A percentile compares a stretch with the other conserved stretches of the same genome.
Evolutionary conservation across 1,284 basidiomycete species (phyloP).

Genomic region (Moesziomyces antarcticus): DNA sequence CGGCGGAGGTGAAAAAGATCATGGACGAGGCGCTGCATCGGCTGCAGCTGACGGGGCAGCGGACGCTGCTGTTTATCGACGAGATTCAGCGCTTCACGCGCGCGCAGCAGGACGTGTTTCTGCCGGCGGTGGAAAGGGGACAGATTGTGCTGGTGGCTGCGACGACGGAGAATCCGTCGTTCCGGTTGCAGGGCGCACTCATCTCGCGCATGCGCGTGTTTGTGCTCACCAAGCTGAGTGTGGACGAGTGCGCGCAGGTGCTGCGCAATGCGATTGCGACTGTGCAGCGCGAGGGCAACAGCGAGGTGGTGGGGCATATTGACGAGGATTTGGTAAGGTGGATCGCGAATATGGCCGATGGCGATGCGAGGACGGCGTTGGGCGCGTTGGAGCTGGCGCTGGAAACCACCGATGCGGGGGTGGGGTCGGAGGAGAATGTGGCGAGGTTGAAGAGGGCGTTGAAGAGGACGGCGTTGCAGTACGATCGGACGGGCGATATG

Average conservation of each 20-base stretch:
- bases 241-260: conserved; percentile 52
- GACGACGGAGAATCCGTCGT: conserved; percentile 92
- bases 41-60: conserved; percentile 77
- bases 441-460: conserved; percentile 45
- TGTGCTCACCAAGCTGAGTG: conserved; percentile 57
- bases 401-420: conserved; percentile 36
- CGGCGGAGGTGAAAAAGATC: conserved; percentile 80
- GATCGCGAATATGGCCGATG: conserved; percentile 62
- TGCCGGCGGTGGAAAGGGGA: conserved; percentile 47
- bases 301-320: conserved; percentile 58
- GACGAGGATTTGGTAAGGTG: conserved; percentile 51
- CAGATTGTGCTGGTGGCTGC: conserved; percentile 77
- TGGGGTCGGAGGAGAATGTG: conserved; percentile 24
- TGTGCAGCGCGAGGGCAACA: conserved; percentile 21
- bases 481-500: conserved; percentile 66
- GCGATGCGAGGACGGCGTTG: conserved; percentile 61
- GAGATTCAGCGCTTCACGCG: conserved; percentile 87
- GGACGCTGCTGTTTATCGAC: conserved; percentile 82
- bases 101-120: conserved; percentile 76
- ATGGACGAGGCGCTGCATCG: conserved; percentile 83
- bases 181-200: conserved; percentile 76
- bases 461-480: conserved; percentile 55
- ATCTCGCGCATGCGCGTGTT: conserved; percentile 79
- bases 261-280: conserved; percentile 40
- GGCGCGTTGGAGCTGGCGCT: conserved; percentile 60